Evolutionary conservation across 495 filamentous ascomycete species (phyloP), one percentile per base, ranked within the genome.

Genomic region (Daldinia childiae): DNA sequence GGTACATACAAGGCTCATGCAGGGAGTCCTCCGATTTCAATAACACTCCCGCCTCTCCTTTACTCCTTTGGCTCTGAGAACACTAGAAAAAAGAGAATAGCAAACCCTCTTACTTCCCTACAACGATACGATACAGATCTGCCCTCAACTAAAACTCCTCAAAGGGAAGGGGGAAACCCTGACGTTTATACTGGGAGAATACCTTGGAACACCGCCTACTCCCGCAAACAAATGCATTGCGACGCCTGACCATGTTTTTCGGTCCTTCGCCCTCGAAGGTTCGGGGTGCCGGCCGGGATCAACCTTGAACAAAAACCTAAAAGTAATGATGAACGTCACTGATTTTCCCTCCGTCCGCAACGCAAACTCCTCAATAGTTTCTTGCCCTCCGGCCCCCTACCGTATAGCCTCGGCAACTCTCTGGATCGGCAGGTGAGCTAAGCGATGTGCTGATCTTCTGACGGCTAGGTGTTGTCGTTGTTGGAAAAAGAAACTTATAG

Each of bases 251-350:
- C 50, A 54, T 27, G 14, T 54, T 54, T 29, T 30, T 21, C 26
- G 1, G 26, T 58, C 54, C 54, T 38, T 32, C 26, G 14, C 54
- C 60, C 52, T 43, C 51, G n/a, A 51, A 50, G 21, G 41, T 57
- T 41, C 29, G 41, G 41, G 41, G 41, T 24, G 8, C 39, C 39
- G 8, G 26, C 4, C 27, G 26, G 27, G 15, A 29, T 52, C n/a
- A 43, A 39, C 39, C 59, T 52, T 45, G 43, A 45, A 63, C 51
- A 5, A 63, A 58, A 8, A 29, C 56, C 64, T 59, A 55, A 45
- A 62, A 43, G 30, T 45, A 45, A 54, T 38, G 43, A 58, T 58
- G 36, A 54, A 24, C 6, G 30, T n/a, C 34, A 43, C 21, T 26
- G 8, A 24, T 38, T 60, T 70, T 5, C 48, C 61, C 24, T 36